Evolutionary conservation across 2,329 filamentous ascomycete species (phyloP).

Genomic region (Neofusicoccum ribis): DNA sequence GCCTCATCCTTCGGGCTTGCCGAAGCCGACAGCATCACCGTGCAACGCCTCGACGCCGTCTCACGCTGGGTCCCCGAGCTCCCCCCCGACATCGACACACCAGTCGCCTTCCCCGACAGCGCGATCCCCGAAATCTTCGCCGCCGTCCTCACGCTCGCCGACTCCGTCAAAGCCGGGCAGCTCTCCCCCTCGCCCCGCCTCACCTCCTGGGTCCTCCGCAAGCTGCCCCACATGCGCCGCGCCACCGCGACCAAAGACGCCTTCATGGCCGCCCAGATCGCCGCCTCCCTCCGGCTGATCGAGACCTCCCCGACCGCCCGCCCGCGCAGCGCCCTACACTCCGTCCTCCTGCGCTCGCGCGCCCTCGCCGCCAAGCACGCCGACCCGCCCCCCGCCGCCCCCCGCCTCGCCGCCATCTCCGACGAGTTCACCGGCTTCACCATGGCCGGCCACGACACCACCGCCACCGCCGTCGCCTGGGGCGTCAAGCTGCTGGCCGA

Average conservation of each 20-base stretch:
- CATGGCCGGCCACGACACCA: constrained; percentile 51
- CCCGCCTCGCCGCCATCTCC: background rate
- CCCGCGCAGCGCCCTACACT: constrained; percentile 17
- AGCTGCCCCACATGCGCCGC: background rate
- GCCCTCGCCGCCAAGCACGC: constrained; percentile 19
- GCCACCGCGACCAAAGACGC: background rate
- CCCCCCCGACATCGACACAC: background rate
- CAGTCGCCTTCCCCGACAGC: background rate
- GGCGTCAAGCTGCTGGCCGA: constrained; percentile 42
- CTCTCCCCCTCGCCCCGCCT: constrained; percentile 8
- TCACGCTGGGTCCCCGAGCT: constrained; percentile 5
- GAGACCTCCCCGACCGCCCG: background rate
- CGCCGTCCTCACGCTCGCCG: background rate
- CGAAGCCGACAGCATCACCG: constrained; percentile 16
- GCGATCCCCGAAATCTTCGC: constrained; percentile 7
- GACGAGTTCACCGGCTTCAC: constrained; percentile 34
- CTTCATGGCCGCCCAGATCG: background rate
- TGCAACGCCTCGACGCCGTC: background rate
- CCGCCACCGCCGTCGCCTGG: constrained; percentile 44
- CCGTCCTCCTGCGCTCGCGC: constrained; percentile 20
- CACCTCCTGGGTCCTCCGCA: background rate
- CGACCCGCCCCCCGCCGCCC: constrained; percentile 13
- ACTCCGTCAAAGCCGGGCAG: constrained; percentile 13
- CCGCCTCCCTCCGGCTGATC: background rate
- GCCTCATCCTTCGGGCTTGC: constrained; percentile 14